Base-by-base conservation (phyloP, 305 asterid species). In the Ilex paraguariensis region DNA sequence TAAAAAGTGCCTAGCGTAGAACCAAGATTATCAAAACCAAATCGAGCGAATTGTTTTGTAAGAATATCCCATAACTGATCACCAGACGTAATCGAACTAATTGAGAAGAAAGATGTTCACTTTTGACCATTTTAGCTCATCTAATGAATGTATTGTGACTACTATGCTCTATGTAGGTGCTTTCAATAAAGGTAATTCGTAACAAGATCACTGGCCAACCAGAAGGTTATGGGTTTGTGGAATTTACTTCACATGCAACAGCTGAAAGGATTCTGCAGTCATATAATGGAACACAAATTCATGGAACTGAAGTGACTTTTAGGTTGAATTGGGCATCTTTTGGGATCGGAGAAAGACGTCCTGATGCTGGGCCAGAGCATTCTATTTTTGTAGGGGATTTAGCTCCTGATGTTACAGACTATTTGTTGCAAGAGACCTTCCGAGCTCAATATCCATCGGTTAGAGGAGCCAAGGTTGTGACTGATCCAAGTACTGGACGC, bases 301-400 rank as follows among this genome's bases (percentile, higher is more conserved):
- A 96, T 6, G 95, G 90, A 60, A 93, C 99, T 10, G 95, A 90
- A 67, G 71, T 93, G 65, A 93, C 91, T 44, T 93, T 93, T 79
- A 81, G 99, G 84, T 74, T 93, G 78, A 93, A 93, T 71, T 93
- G 97, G 98, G 98, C 97, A 30, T 90, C 97, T 15, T 93, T 90
- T 73, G 98, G 96, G 57, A 73, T 83, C 49, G 98, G 95, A 65
- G 98, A 87, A 69, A 77, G 82, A 62, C 90, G 96, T 57, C 16
- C 61, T 15, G 96, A 87, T 55, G 80, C 79, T 17, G 99, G 96
- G 9, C 96, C 89, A 0, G 99, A 93, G 66, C 96, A 90, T 75
- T 93, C 97, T 60, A 90, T 93, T 53, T 93, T 93, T 69, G 99
- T 93, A 7, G 99, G 97, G 55, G 97, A 93, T 81, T 82, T 93